Evolutionary conservation across 2,329 filamentous ascomycete species (phyloP).

Genomic region (Diplocarpon mali): DNA sequence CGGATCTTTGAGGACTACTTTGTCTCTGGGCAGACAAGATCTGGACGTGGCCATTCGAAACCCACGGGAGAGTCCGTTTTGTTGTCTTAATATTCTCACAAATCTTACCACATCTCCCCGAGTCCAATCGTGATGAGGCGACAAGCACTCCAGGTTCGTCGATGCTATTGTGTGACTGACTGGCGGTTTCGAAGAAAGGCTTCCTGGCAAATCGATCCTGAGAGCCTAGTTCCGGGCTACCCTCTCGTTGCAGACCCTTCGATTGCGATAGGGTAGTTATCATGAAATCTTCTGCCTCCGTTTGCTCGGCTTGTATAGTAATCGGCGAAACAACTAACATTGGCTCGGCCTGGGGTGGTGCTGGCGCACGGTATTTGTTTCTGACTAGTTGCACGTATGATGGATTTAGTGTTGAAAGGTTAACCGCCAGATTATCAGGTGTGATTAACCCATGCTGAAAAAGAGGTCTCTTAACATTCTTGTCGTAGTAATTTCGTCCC

Average conservation of each 20-base stretch:
- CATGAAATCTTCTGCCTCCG: not conserved
- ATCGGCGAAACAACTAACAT: not conserved
- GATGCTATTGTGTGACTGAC: slow-evolving; percentile 6
- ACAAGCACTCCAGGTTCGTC: not conserved
- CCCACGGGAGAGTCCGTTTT: not conserved
- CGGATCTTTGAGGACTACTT: not conserved
- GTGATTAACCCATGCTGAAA: slow-evolving; percentile 19
- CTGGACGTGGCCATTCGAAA: not conserved
- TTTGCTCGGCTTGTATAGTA: not conserved
- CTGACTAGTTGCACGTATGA: not conserved
- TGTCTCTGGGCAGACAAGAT: not conserved
- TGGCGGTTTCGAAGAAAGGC: slow-evolving; percentile 17
- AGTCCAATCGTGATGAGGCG: not conserved
- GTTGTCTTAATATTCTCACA: not conserved
- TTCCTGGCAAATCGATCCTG: not conserved
- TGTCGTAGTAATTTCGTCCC: slow-evolving; percentile 34
- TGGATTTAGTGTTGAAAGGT: slow-evolving; percentile 11
- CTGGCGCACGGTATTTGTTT: not conserved
- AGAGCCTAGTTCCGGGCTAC: not conserved
- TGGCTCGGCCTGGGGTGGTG: not conserved
- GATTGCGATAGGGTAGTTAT: not conserved
- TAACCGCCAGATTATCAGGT: slow-evolving; percentile 11
- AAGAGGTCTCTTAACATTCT: slow-evolving; percentile 14
- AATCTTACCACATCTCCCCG: not conserved
- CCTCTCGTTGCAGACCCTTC: not conserved